phyloP scores from a whole-genome alignment of 2,329 filamentous ascomycete species.

The Diaporthe humulicola region DNA sequence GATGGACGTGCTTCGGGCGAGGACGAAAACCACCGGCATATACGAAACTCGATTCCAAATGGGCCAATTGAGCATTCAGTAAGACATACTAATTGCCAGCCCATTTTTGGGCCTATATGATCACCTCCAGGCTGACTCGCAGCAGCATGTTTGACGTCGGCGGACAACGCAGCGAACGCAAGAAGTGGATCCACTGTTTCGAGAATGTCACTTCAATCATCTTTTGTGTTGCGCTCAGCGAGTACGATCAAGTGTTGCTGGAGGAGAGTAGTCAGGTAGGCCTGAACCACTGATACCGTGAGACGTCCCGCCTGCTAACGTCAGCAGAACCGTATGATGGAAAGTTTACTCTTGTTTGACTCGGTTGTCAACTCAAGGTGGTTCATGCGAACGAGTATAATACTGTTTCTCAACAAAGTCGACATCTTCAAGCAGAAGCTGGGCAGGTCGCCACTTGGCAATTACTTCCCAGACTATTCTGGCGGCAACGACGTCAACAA shows the following conservation, averaged over 20 bases:
- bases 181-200: conserved; percentile 99
- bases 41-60: conserved; percentile 99
- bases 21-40: conserved; percentile 99
- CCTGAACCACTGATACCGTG: conserved; percentile 27
- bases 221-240: conserved; percentile 97
- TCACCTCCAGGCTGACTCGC: conserved; percentile 43
- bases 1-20: conserved; percentile 92
- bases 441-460: conserved; percentile 86
- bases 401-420: conserved; percentile 98
- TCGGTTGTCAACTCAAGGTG: conserved; percentile 98
- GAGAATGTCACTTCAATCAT: conserved; percentile 99
- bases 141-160: conserved; percentile 98
- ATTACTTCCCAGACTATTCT: conserved; percentile 98
- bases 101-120: background rate
- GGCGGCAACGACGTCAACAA: conserved; percentile 98
- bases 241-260: conserved; percentile 96
- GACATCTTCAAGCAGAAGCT: conserved; percentile 98
- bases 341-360: conserved; percentile 95
- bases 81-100: conserved; percentile 55
- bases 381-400: conserved; percentile 99
- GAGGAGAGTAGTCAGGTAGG: conserved; percentile 97
- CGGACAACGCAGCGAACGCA: conserved; percentile 95
- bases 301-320: conserved; percentile 40
- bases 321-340: conserved; percentile 97
- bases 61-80: conserved; percentile 99